Conservation (phyloP, 768 basidiomycete genomes). For the Mycena alexandri region DNA sequence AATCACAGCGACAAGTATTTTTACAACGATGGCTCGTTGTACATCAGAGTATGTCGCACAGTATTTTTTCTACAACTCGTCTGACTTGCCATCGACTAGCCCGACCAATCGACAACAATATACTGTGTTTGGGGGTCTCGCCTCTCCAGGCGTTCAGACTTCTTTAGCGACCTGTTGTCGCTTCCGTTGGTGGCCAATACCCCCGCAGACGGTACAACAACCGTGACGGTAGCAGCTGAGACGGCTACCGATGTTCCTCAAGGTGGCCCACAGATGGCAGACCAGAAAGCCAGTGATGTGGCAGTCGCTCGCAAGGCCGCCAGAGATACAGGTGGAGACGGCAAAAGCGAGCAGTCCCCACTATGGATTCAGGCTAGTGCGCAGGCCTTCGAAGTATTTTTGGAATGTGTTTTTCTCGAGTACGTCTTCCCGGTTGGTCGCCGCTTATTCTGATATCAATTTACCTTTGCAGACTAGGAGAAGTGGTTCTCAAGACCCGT, state of each 20-base stretch:
- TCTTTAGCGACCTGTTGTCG: neutral
- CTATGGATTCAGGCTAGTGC: slow-evolving; percentile 1
- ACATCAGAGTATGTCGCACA: neutral
- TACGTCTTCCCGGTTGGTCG: neutral
- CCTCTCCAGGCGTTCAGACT: slow-evolving; percentile 1
- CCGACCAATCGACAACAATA: neutral
- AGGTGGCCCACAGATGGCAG: too few species aligned
- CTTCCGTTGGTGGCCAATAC: neutral
- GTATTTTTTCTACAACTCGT: neutral
- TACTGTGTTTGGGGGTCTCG: slow-evolving; percentile 6
- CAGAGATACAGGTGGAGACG: neutral
- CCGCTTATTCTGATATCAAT: neutral
- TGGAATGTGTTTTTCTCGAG: slow-evolving; percentile 1
- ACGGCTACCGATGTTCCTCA: too few species aligned
- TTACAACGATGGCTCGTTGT: slow-evolving; percentile 4
- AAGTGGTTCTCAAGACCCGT: neutral
- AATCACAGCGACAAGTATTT: neutral
- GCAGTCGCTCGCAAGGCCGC: too few species aligned
- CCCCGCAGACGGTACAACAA: too few species aligned
- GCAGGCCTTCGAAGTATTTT: neutral
- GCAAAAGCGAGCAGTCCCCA: neutral
- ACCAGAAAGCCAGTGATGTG: too few species aligned
- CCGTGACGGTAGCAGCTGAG: too few species aligned
- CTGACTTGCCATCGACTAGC: neutral
- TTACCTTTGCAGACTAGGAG: neutral